Conservation (phyloP, 1,284 basidiomycete genomes). For the Cryptococcus sp. region DNA sequence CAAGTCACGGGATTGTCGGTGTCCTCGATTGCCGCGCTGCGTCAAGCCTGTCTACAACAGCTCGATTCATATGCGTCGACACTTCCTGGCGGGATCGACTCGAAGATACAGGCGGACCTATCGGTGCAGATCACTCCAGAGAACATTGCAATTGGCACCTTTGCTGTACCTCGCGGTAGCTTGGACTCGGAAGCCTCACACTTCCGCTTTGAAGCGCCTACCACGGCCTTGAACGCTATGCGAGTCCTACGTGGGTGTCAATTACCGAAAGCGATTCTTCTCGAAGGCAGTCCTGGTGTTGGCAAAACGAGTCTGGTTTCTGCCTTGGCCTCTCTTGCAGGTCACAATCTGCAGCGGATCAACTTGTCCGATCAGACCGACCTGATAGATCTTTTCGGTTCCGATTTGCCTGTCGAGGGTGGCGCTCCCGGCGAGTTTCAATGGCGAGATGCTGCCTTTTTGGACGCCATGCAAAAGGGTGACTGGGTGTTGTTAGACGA, state of each 20-base stretch:
- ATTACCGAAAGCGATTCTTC: conserved; percentile 84
- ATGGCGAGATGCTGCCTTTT: conserved; percentile 97
- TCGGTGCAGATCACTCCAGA: conserved; percentile 26
- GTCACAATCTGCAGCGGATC: conserved; percentile 86
- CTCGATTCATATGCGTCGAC: conserved; percentile 28
- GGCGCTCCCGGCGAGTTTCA: conserved; percentile 89
- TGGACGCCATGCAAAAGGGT: conserved; percentile 87
- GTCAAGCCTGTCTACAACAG: conserved; percentile 42
- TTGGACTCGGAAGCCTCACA: conserved; percentile 37
- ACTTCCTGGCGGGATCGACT: conserved; percentile 18
- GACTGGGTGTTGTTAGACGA: conserved; percentile 98
- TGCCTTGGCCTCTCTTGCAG: conserved; percentile 79
- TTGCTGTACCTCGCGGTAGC: conserved; percentile 68
- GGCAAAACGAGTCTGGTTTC: conserved; percentile 95
- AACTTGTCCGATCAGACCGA: conserved; percentile 99
- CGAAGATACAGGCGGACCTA: conserved; percentile 3
- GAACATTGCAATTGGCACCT: conserved; percentile 70
- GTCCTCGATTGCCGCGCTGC: conserved; percentile 36
- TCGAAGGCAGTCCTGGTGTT: conserved; percentile 99
- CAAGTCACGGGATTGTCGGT: conserved; percentile 57
- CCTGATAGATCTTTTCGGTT: conserved; percentile 93
- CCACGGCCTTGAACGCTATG: conserved; percentile 84
- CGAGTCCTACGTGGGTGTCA: conserved; percentile 89
- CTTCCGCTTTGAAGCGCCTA: conserved; percentile 87
- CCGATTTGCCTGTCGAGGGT: conserved; percentile 92